Evolutionary conservation across 2,329 filamentous ascomycete species (phyloP).

Genomic region (Podosphaera leucotricha): DNA sequence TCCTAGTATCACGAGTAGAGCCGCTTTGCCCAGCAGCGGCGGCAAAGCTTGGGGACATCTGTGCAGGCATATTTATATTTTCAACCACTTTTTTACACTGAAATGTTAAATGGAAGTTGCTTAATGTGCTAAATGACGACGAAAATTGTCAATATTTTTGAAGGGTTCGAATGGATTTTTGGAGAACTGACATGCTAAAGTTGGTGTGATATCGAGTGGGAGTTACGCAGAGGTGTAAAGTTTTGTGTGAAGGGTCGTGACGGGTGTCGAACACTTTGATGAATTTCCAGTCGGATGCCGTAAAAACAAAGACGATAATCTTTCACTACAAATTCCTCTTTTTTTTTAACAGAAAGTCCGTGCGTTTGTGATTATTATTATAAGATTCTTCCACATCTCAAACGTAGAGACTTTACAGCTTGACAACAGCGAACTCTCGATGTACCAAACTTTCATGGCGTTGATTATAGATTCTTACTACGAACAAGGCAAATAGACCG

Average conservation of each 20-base stretch:
- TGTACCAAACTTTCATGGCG: too few relatives aligned
- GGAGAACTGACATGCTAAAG: background rate
- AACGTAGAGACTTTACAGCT: too few relatives aligned
- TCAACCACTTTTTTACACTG: background rate
- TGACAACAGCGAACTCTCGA: too few relatives aligned
- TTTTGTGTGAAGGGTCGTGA: background rate
- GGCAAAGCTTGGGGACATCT: constrained; percentile 63
- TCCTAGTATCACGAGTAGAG: constrained; percentile 34
- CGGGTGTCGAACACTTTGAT: background rate
- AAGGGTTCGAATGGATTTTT: background rate
- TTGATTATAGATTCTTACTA: too few relatives aligned
- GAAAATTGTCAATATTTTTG: background rate
- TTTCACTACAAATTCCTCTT: background rate
- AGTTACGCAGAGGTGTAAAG: background rate
- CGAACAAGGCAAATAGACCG: too few relatives aligned
- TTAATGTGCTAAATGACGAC: background rate
- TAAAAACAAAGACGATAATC: background rate
- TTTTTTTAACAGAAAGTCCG: background rate
- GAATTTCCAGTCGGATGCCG: background rate
- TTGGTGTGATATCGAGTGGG: background rate
- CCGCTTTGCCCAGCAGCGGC: constrained; percentile 57
- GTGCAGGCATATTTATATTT: constrained; percentile 34
- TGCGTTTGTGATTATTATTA: background rate
- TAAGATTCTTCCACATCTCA: too few relatives aligned
- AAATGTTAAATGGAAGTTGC: background rate